These are phyloP conservation scores for Daedaleopsis sinensis DNA, from an alignment of 768 basidiomycete species.

Conservation along the genomic window DNA sequence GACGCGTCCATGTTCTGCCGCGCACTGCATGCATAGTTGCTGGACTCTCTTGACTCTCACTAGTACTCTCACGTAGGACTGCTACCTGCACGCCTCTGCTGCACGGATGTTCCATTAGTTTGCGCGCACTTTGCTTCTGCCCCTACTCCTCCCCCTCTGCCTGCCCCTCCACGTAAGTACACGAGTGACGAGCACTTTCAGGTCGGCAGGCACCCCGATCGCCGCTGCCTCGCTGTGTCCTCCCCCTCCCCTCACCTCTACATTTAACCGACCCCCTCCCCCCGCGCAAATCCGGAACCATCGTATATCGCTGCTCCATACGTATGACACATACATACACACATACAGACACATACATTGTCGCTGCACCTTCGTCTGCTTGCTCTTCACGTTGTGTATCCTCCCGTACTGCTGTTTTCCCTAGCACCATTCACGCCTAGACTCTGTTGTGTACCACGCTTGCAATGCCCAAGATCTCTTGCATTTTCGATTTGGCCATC, in stretches of 20 bases:
- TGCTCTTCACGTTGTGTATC: too few relatives aligned
- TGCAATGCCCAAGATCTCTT: too few relatives aligned
- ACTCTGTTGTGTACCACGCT: too few relatives aligned
- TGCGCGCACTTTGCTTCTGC: not conserved
- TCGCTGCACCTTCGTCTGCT: not conserved
- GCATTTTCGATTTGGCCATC: too few relatives aligned
- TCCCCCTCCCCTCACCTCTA: not conserved
- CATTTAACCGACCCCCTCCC: not conserved
- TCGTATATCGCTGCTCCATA: not conserved
- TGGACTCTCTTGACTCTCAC: not conserved
- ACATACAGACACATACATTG: not conserved
- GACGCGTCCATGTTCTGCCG: conserved; percentile 11
- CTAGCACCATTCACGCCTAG: too few relatives aligned
- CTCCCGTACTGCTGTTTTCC: too few relatives aligned
- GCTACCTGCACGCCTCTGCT: not conserved
- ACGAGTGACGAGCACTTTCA: too few relatives aligned
- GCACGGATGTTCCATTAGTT: not conserved
- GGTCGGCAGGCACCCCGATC: too few relatives aligned
- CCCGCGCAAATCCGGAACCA: not conserved
- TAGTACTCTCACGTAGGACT: too few relatives aligned
- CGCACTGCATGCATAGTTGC: conserved; percentile 4
- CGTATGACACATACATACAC: not conserved
- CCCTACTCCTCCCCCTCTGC: not conserved
- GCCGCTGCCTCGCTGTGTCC: too few relatives aligned
- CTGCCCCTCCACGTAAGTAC: too few relatives aligned